Evolutionary conservation across 2,329 filamentous ascomycete genomes (phyloP).

Genomic region (Hypoxylon sp.): DNA sequence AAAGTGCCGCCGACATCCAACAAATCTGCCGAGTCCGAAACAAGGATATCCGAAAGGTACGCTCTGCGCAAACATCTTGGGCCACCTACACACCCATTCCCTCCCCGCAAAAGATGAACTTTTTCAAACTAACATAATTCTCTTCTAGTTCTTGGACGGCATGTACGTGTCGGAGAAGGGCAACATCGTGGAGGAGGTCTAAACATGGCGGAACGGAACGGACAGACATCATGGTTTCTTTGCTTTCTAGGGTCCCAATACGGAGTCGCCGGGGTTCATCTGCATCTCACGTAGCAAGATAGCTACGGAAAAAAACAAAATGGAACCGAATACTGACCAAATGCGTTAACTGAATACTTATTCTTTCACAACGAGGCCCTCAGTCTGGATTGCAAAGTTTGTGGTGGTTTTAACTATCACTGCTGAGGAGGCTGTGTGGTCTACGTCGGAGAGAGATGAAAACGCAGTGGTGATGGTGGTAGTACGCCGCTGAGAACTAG

Average conservation of each 20-base stretch:
- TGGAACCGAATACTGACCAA: conserved; percentile 45
- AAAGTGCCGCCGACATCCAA: conserved; percentile 98
- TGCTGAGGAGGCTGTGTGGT: no score
- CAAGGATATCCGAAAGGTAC: conserved; percentile 99
- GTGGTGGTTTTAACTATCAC: no score
- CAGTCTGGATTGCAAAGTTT: no score
- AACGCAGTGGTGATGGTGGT: no score
- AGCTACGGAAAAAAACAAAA: conserved; percentile 50
- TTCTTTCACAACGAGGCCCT: no score
- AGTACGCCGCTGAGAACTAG: no score
- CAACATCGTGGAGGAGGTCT: conserved; percentile 83
- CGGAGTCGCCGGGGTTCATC: conserved; percentile 70
- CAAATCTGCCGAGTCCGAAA: conserved; percentile 99
- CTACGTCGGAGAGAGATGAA: no score
- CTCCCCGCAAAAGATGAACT: no score
- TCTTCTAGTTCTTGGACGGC: conserved; percentile 93
- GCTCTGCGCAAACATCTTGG: conserved; percentile 41
- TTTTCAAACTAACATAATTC: conserved; percentile 35
- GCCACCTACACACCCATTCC: background rate
- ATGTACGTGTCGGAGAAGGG: conserved; percentile 99
- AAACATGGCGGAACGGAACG: no score
- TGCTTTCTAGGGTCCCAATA: conserved; percentile 67
- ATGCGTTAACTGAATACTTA: no score
- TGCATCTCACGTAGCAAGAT: conserved; percentile 67
- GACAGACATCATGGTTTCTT: conserved; percentile 58